phyloP scores from a whole-genome alignment of 129 eudicot genomes.

The Helianthus tuberosus region DNA sequence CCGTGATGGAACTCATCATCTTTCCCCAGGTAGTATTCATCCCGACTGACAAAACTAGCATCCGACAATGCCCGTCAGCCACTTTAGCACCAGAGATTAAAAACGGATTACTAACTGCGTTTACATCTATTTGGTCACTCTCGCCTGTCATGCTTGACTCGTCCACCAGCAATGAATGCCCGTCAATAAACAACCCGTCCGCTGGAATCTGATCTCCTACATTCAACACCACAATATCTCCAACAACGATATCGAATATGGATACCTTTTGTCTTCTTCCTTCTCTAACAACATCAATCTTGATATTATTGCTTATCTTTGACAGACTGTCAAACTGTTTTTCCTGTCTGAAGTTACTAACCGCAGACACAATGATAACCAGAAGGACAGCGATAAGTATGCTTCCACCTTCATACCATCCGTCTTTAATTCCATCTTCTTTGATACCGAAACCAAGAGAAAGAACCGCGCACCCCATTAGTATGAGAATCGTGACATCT shows the following conservation, averaged over 20 bases:
- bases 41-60: conserved; percentile 80
- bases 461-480: conserved; percentile 63
- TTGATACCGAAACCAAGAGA: conserved; percentile 76
- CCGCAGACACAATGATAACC: conserved; percentile 64
- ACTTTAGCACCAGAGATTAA: conserved; percentile 79
- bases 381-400: conserved; percentile 77
- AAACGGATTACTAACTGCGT: conserved; percentile 53
- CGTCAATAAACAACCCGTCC: conserved; percentile 74
- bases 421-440: conserved; percentile 59
- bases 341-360: conserved; percentile 76
- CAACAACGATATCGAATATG: conserved; percentile 68
- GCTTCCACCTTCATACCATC: conserved; percentile 93
- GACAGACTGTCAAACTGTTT: conserved; percentile 75
- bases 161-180: conserved; percentile 73
- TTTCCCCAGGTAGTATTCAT: conserved; percentile 79
- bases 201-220: conserved; percentile 88
- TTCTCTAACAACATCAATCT: conserved; percentile 54
- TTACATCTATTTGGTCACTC: conserved; percentile 68
- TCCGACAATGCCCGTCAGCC: conserved; percentile 70
- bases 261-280: conserved; percentile 73
- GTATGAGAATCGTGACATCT: conserved; percentile 69
- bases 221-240: conserved; percentile 61
- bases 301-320: conserved; percentile 64
- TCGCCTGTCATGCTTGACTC: conserved; percentile 94
- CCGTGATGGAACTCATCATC: conserved; percentile 79